phyloP scores from a whole-genome alignment of 345 rosid genomes.

The Arabis alpina region DNA sequence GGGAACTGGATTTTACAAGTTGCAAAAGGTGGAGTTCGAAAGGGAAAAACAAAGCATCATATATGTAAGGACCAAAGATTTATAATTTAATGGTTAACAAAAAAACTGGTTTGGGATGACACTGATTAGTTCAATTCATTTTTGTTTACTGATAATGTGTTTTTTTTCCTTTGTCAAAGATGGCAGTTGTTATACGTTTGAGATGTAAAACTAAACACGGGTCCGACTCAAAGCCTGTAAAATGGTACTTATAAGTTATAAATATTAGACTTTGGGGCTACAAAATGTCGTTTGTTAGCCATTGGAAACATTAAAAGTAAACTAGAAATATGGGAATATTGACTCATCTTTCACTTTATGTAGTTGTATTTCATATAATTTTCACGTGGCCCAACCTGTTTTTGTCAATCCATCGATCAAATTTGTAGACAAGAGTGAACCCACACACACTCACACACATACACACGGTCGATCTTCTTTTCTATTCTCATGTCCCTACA shows the following conservation, averaged over 20 bases:
- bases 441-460: conserved; percentile 42
- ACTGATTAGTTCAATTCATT: background rate
- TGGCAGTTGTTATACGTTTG: background rate
- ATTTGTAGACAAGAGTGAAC: conserved; percentile 42
- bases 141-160: background rate
- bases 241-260: background rate
- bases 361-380: conserved; percentile 41
- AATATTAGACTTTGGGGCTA: background rate
- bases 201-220: conserved; percentile 9
- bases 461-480: conserved; percentile 43
- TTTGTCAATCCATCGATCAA: conserved; percentile 34
- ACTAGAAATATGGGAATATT: conserved; percentile 21
- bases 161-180: background rate
- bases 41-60: background rate
- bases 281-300: conserved; percentile 27
- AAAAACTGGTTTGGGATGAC: background rate
- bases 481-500: conserved; percentile 38
- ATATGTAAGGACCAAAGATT: background rate
- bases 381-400: conserved; percentile 43
- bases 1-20: background rate
- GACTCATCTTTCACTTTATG: conserved; percentile 26
- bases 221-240: background rate
- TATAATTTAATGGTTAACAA: background rate
- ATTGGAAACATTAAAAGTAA: conserved; percentile 22
- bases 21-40: conserved; percentile 6